Base-by-base conservation (phyloP, 192 early-diverging fungal species). In the Gaertneriomyces semiglobifer region DNA sequence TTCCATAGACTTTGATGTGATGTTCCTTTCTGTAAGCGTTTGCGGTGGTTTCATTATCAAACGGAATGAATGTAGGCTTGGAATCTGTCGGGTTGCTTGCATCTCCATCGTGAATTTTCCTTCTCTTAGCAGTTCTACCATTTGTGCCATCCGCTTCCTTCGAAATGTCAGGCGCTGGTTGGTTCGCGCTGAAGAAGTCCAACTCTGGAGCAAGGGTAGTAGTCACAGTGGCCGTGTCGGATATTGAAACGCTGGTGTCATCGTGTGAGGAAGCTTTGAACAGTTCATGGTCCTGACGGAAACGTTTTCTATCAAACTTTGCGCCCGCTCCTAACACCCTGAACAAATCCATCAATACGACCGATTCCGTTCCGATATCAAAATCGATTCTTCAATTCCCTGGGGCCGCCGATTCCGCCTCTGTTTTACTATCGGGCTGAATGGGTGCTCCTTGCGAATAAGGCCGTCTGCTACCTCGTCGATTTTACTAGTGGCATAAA, bases 251-350 rank as follows among this genome's bases (percentile, higher is more conserved):
- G 1, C 3, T 19, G 0, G 7, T 52, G 12, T 63, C 62, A 52
- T 47, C 25, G 41, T 63, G 25, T 11, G 52, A 11, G 44, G 46
- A 20, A n/a, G 68, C 68, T 39, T 94, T 80, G 79, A 96, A 92
- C 12, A 93, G 70, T 6, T 88, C 78, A 54, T 95, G 81, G 65
- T 95, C 94, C 3, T 87, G 77, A 57, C 87, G 78, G 74, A 92
- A 95, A 12, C 90, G 84, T 51, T 79, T 80, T 64, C 87, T 90
- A 79, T 98, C 87, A 61, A 98, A 98, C 66, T 81, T 88, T 7
- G 94, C 90, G 7, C 95, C 95, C 12, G 86, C 80, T 40, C 92
- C 91, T 14, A 98, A 81, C 46, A 92, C 76, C 56, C 87, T 83
- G 82, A 98, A 94, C 64, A 98, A 75, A 79, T 95, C 92, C 84